phyloP scores from a whole-genome alignment of 2,329 filamentous ascomycete species.

The Fusarium lyarnte region DNA sequence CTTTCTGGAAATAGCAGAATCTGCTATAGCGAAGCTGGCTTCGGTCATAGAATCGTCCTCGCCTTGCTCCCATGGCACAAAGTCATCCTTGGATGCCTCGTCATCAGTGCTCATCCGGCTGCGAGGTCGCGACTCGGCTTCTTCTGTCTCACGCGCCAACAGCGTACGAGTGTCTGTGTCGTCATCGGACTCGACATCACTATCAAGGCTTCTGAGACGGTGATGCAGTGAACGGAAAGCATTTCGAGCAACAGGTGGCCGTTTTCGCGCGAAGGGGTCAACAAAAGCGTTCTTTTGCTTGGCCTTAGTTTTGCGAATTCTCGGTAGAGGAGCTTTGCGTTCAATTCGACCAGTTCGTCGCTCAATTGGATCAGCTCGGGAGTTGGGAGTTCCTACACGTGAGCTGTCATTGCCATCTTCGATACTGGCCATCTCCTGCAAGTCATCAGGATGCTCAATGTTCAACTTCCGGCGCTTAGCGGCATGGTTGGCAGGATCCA shows the following conservation, averaged over 20 bases:
- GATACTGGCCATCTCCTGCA: constrained; percentile 59
- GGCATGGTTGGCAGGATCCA: constrained; percentile 83
- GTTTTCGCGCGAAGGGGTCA: constrained; percentile 73
- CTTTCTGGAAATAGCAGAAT: constrained; percentile 69
- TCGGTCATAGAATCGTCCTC: constrained; percentile 78
- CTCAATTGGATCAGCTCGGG: constrained; percentile 69
- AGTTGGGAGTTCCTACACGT: constrained; percentile 72
- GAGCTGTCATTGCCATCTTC: constrained; percentile 71
- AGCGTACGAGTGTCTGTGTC: constrained; percentile 67
- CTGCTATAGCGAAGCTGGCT: constrained; percentile 72
- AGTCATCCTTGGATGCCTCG: constrained; percentile 61
- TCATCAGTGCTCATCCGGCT: constrained; percentile 77
- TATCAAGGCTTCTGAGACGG: constrained; percentile 68
- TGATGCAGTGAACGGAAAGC: constrained; percentile 85
- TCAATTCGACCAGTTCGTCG: constrained; percentile 66
- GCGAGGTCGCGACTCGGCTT: constrained; percentile 81
- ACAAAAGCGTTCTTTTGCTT: constrained; percentile 71
- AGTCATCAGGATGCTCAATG: constrained; percentile 74
- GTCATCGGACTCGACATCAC: constrained; percentile 88
- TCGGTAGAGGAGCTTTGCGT: constrained; percentile 71
- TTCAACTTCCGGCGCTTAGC: constrained; percentile 84
- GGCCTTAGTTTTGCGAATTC: constrained; percentile 76
- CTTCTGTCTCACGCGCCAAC: constrained; percentile 81
- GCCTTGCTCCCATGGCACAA: constrained; percentile 56
- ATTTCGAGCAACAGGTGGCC: constrained; percentile 65